These are phyloP conservation scores for Avicennia marina DNA, from an alignment of 257 asterid genomes.

Conservation along the genomic window DNA sequence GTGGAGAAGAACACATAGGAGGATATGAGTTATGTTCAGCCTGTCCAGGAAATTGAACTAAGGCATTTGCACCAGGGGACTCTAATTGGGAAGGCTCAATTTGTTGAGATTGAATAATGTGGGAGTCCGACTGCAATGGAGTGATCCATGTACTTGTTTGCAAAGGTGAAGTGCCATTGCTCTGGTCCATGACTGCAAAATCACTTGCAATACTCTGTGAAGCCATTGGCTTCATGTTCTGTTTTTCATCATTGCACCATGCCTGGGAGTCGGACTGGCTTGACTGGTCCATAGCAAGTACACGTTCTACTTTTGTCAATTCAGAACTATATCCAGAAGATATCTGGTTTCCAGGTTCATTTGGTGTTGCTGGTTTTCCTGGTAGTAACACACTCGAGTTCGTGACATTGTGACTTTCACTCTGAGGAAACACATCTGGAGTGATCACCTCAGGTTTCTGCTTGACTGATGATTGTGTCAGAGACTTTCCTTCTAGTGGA, in stretches of 20 bases:
- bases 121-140: constrained; percentile 37
- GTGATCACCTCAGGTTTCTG: constrained; percentile 24
- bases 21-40: constrained; percentile 30
- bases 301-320: constrained; percentile 24
- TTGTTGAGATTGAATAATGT: constrained; percentile 32
- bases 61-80: constrained; percentile 24
- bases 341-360: constrained; percentile 25
- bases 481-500: constrained; percentile 28
- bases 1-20: constrained; percentile 7
- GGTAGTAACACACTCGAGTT: constrained; percentile 16
- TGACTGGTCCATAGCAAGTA: constrained; percentile 24
- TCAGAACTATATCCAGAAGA: constrained; percentile 24
- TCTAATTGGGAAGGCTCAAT: constrained; percentile 31
- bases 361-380: constrained; percentile 15
- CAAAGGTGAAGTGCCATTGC: constrained; percentile 23
- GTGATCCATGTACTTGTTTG: constrained; percentile 39
- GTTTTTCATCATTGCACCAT: constrained; percentile 35
- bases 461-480: constrained; percentile 16
- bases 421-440: constrained; percentile 23
- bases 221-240: constrained; percentile 24
- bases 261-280: constrained; percentile 30
- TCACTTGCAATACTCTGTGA: constrained; percentile 20
- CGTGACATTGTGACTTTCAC: constrained; percentile 20
- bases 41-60: constrained; percentile 44
- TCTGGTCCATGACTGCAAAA: constrained; percentile 24